These are phyloP conservation scores for Trichoderma afroharzianum DNA, from an alignment of 2,329 filamentous ascomycete species.

Conservation along the genomic window DNA sequence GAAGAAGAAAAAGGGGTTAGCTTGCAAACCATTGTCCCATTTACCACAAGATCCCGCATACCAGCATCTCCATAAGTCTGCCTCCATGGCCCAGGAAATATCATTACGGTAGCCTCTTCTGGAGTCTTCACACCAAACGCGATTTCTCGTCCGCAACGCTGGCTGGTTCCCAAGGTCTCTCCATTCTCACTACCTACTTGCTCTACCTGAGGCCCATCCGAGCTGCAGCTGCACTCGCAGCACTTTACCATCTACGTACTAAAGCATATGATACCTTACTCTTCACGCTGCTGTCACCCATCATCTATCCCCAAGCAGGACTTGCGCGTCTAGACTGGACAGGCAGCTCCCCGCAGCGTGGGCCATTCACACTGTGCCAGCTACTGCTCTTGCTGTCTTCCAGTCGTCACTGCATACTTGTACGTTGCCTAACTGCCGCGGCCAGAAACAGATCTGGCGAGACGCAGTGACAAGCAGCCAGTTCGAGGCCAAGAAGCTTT, in stretches of 20 bases:
- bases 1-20: constrained; percentile 4
- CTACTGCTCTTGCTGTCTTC: not conserved
- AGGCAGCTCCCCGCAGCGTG: constrained; percentile 16
- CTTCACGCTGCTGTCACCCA: constrained; percentile 10
- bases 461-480: constrained; percentile 1
- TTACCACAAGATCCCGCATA: not conserved
- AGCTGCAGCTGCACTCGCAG: constrained; percentile 4
- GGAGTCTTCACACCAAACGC: constrained; percentile 1
- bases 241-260: constrained; percentile 7
- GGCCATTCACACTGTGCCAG: constrained; percentile 4
- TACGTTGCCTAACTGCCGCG: not conserved
- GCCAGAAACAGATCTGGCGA: constrained; percentile 7
- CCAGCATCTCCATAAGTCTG: constrained; percentile 5
- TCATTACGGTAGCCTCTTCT: constrained; percentile 1
- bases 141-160: not conserved
- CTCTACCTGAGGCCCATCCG: not conserved
- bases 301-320: not conserved
- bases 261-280: constrained; percentile 10
- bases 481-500: not conserved
- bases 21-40: not conserved
- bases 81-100: not conserved
- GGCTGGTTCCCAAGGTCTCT: not conserved
- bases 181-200: not conserved
- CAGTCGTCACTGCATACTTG: not conserved
- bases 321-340: constrained; percentile 15